phyloP scores from a whole-genome alignment of 2,329 filamentous ascomycete species.

The Exophiala spinifera region DNA sequence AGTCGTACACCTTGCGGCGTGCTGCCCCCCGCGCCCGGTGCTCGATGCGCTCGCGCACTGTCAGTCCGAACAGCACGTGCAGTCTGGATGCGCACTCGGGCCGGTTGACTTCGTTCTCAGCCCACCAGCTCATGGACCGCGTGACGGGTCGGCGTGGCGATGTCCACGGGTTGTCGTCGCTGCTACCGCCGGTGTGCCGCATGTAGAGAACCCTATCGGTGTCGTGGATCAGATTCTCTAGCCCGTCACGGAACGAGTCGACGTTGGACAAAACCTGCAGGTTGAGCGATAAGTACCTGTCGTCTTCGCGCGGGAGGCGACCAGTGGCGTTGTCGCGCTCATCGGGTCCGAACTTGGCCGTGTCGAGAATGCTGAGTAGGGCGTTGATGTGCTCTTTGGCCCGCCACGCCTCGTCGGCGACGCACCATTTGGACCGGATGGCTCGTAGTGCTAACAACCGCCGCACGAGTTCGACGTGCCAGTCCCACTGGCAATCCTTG shows the following conservation, averaged over 20 bases:
- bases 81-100: slow-evolving; percentile 24
- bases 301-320: slow-evolving; percentile 18
- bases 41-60: slow-evolving; percentile 21
- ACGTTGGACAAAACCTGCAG: slow-evolving; percentile 18
- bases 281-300: slow-evolving; percentile 23
- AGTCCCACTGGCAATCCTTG: slow-evolving; percentile 18
- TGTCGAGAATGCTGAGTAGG: slow-evolving; percentile 27
- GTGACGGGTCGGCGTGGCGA: slow-evolving; percentile 12
- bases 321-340: slow-evolving; percentile 19
- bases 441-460: slow-evolving; percentile 15
- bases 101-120: slow-evolving; percentile 11
- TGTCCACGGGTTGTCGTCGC: slow-evolving; percentile 7
- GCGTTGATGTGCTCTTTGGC: slow-evolving; percentile 13
- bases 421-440: slow-evolving; percentile 7
- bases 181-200: background rate
- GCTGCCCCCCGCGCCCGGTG: slow-evolving; percentile 20
- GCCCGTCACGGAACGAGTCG: slow-evolving; percentile 7
- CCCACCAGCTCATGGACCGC: slow-evolving; percentile 8
- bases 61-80: slow-evolving; percentile 28
- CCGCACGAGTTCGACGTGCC: slow-evolving; percentile 21
- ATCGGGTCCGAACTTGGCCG: slow-evolving; percentile 23
- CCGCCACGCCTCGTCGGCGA: background rate
- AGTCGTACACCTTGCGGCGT: slow-evolving; percentile 27
- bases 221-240: slow-evolving; percentile 24
- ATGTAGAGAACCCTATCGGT: background rate